Evolutionary conservation across 805 yeast species (phyloP).

Genomic region (Ascoidea asiatica): DNA sequence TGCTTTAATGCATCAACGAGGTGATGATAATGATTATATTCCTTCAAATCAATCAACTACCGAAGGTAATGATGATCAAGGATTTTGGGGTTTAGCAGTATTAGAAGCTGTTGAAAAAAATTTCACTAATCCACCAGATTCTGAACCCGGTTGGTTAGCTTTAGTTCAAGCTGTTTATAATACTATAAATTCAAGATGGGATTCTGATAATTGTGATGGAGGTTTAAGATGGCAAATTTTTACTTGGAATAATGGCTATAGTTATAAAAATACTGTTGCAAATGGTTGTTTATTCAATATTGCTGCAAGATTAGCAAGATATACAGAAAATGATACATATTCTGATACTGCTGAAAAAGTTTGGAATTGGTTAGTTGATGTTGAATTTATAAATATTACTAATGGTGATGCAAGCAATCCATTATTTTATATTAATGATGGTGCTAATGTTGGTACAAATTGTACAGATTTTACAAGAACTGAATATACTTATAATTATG

Average conservation of each 20-base stretch:
- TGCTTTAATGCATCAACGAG: slow-evolving; percentile 63
- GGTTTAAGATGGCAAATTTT: slow-evolving; percentile 96
- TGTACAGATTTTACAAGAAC: slow-evolving; percentile 45
- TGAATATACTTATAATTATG: slow-evolving; percentile 85
- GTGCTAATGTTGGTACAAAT: slow-evolving; percentile 43
- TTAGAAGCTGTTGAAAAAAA: slow-evolving; percentile 88
- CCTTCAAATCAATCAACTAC: slow-evolving; percentile 82
- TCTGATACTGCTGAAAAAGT: slow-evolving; percentile 60
- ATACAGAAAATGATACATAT: slow-evolving; percentile 61
- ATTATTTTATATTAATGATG: slow-evolving; percentile 51
- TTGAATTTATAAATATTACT: slow-evolving; percentile 28
- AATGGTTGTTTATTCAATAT: slow-evolving; percentile 82
- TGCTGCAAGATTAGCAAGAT: slow-evolving; percentile 78
- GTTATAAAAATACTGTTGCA: slow-evolving; percentile 84
- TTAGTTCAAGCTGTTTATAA: slow-evolving; percentile 84
- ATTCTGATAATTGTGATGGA: slow-evolving; percentile 55
- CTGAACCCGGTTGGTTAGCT: slow-evolving; percentile 67
- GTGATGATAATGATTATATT: slow-evolving; percentile 63
- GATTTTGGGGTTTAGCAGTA: slow-evolving; percentile 89
- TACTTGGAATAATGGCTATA: slow-evolving; percentile 87
- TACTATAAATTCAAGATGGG: slow-evolving; percentile 89
- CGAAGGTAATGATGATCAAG: slow-evolving; percentile 98
- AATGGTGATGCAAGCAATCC: no score
- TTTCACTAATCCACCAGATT: slow-evolving; percentile 54
- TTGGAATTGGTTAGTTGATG: slow-evolving; percentile 68